Base-by-base conservation (phyloP, 805 yeast species). In the Metschnikowia reukaufii region DNA sequence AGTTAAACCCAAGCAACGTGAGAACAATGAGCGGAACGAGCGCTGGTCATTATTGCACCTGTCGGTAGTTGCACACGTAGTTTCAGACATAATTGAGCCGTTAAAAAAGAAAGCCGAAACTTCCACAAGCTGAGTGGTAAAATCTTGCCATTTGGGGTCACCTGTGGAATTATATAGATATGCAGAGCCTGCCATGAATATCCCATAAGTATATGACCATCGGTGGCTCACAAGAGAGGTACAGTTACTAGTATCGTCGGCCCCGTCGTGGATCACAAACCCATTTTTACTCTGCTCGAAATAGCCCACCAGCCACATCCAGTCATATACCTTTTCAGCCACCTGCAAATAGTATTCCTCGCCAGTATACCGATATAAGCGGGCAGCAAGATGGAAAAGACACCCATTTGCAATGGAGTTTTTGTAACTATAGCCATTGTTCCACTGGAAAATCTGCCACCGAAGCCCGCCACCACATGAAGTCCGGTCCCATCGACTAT, bases 1-100 rank as follows among this genome's bases (percentile, higher is more conserved):
- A 0, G 89, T 78, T 42, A 76, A 66, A 2, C 84, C 86, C 46
- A 86, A 65, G 65, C 79, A 73, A 56, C 91, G 75, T 3, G 88
- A 70, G 55, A 82, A 79, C 41, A 85, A 74, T 15, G 88, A 79
- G 53, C 82, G 79, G 72, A 86, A 86, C 13, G 88, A 77, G 54
- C 91, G 69, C 70, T 86, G 91, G 73, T 86, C 94, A 45, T 76
- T 83, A 63, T 86, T 82, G 69, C 94, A 86, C 6, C 63, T 62
- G 7, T 67, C 61, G 8, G 68, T 63, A 2, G 62, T 56, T 50
- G 81, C 83, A 68, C 94, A 86, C 4, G 83, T 74, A 40, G 69
- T 63, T 65, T 86, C 94, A 48, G 72, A 75, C 77, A 85, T 76
- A 57, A 85, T 72, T 3, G 69, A 65, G 54, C 71, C 60, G 50